These are phyloP conservation scores for Pseudotsuga menziesii DNA, from an alignment of 75 land plant genomes.

Conservation along the genomic window DNA sequence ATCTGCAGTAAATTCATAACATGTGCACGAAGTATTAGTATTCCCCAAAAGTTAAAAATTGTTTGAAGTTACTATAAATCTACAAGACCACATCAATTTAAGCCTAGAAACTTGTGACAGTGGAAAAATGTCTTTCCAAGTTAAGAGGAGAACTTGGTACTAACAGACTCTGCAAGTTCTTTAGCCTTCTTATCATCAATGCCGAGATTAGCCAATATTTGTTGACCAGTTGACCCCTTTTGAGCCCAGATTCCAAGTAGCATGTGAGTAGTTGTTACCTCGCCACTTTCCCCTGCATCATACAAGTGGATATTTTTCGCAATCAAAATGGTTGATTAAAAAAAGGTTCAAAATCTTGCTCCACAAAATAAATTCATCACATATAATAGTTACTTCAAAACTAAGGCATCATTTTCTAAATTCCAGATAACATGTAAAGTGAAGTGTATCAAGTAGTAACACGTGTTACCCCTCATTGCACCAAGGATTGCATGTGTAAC, in stretches of 20 bases:
- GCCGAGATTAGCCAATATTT: constrained; percentile 65
- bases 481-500: too few relatives aligned
- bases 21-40: neutral
- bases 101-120: neutral
- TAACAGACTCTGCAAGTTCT: constrained; percentile 62
- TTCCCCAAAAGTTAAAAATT: neutral
- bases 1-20: neutral
- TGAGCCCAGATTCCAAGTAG: constrained; percentile 82
- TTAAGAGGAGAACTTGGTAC: constrained; percentile 10
- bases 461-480: too few relatives aligned
- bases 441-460: neutral
- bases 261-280: constrained; percentile 60
- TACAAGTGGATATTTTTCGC: constrained; percentile 1
- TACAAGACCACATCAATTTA: neutral
- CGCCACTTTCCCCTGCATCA: constrained; percentile 53
- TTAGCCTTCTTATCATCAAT: constrained; percentile 72
- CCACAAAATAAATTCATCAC: neutral
- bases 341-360: neutral
- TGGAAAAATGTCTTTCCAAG: neutral
- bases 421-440: neutral
- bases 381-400: neutral
- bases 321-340: neutral
- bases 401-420: neutral
- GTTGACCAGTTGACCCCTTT: constrained; percentile 70
- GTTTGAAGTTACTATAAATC: neutral